These are phyloP conservation scores for Microdochium bolleyi DNA, from an alignment of 2,329 filamentous ascomycete genomes.

Conservation along the genomic window DNA sequence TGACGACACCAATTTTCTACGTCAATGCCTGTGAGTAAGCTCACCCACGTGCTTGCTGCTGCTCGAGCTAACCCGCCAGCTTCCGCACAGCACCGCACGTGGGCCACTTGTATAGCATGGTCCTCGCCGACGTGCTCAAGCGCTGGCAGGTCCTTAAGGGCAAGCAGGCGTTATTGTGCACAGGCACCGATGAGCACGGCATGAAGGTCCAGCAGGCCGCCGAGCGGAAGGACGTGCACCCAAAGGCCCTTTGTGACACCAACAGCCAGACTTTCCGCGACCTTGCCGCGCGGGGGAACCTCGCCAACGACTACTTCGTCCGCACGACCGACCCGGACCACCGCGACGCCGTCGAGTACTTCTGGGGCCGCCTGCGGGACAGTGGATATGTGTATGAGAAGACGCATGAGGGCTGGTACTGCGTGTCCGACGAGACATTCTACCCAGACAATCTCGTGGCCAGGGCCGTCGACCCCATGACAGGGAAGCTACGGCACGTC, in stretches of 20 bases:
- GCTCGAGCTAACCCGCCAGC: conserved; percentile 9
- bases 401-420: conserved; percentile 93
- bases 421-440: conserved; percentile 92
- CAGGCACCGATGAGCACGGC: conserved; percentile 94
- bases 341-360: conserved; percentile 75
- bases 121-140: conserved; percentile 85
- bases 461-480: conserved; percentile 66
- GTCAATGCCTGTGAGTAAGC: conserved; percentile 74
- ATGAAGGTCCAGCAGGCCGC: conserved; percentile 95
- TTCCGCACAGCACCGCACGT: conserved; percentile 69
- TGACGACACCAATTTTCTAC: conserved; percentile 97
- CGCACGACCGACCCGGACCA: conserved; percentile 83
- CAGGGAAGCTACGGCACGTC: conserved; percentile 75
- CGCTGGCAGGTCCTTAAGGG: conserved; percentile 79
- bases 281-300: conserved; percentile 60
- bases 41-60: neutral
- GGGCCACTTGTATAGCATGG: conserved; percentile 89
- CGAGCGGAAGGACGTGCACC: conserved; percentile 56
- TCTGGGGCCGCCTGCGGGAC: conserved; percentile 76
- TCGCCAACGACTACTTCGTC: conserved; percentile 81
- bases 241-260: conserved; percentile 81
- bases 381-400: conserved; percentile 73
- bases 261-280: conserved; percentile 73
- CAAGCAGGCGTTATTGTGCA: conserved; percentile 64
- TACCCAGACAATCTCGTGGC: conserved; percentile 74